Evolutionary conservation across 2,329 filamentous ascomycete genomes (phyloP).

Genomic region (Trichophyton equinum): DNA sequence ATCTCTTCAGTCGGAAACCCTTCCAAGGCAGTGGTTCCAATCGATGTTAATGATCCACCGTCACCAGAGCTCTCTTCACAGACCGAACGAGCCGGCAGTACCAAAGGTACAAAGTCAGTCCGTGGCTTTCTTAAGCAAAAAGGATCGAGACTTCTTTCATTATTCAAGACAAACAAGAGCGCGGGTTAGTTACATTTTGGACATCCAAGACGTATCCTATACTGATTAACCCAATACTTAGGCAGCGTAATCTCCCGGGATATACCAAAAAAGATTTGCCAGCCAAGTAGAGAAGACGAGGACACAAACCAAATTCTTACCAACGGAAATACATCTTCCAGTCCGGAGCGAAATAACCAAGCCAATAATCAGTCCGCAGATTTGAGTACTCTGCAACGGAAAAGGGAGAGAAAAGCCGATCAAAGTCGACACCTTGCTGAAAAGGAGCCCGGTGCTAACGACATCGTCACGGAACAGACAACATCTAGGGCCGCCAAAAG

Average conservation of each 20-base stretch:
- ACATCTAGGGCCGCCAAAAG: background rate
- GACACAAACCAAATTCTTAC: background rate
- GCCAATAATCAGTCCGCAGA: background rate
- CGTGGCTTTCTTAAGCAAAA: slow-evolving; percentile 23
- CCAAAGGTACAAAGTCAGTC: slow-evolving; percentile 18
- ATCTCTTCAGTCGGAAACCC: background rate
- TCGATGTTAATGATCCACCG: slow-evolving; percentile 1
- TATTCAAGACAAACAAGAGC: slow-evolving; percentile 22
- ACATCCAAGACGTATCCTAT: background rate
- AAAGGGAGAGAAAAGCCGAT: background rate
- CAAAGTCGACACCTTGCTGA: no score
- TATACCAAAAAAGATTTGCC: background rate
- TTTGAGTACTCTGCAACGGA: background rate
- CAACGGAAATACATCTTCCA: background rate
- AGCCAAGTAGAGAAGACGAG: background rate
- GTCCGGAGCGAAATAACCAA: background rate
- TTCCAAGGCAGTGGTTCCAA: background rate
- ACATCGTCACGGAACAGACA: background rate
- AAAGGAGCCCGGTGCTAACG: background rate
- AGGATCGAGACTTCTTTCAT: slow-evolving; percentile 27
- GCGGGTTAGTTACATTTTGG: slow-evolving; percentile 15
- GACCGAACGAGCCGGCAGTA: background rate
- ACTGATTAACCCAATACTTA: background rate
- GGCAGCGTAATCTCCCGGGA: background rate
- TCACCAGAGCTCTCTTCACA: slow-evolving; percentile 15